Conservation (phyloP, 2,329 filamentous ascomycete species). For the Hymenoscyphus scutula region DNA sequence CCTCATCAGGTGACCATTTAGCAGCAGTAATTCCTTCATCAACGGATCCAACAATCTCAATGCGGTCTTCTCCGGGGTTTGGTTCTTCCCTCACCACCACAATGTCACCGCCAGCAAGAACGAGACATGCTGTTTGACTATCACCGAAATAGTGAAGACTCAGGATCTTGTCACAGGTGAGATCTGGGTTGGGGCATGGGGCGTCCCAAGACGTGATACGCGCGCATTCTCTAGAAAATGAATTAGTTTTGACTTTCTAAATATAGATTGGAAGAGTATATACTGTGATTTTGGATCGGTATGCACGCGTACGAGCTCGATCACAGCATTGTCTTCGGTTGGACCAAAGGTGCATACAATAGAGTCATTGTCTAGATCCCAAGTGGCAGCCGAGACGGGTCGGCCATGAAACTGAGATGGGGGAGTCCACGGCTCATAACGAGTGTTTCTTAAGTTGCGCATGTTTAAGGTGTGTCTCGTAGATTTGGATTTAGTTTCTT, state of each 20-base stretch:
- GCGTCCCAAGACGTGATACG: slow-evolving; percentile 83
- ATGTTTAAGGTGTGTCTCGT: slow-evolving; percentile 47
- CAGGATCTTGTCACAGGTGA: slow-evolving; percentile 72
- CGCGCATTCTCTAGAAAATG: slow-evolving; percentile 38
- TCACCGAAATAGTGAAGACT: slow-evolving; percentile 84
- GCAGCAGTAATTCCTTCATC: slow-evolving; percentile 88
- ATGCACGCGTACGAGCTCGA: slow-evolving; percentile 65
- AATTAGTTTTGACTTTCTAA: slow-evolving; percentile 38
- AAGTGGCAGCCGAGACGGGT: slow-evolving; percentile 73
- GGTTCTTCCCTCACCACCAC: slow-evolving; percentile 76
- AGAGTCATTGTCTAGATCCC: slow-evolving; percentile 78
- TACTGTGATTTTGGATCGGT: slow-evolving; percentile 41
- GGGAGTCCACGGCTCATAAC: slow-evolving; percentile 63
- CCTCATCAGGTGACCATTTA: slow-evolving; percentile 92
- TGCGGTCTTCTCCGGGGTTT: slow-evolving; percentile 65
- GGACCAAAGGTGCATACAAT: slow-evolving; percentile 85
- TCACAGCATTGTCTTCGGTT: slow-evolving; percentile 62
- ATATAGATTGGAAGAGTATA: slow-evolving; percentile 28
- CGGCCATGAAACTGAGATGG: slow-evolving; percentile 48
- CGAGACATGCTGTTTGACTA: slow-evolving; percentile 71
- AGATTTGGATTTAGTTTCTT: not conserved
- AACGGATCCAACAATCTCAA: slow-evolving; percentile 94
- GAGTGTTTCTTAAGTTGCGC: slow-evolving; percentile 84
- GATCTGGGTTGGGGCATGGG: slow-evolving; percentile 72
- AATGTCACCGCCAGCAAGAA: slow-evolving; percentile 89